phyloP scores from a whole-genome alignment of 2,329 filamentous ascomycete species.

The Phialophora macrospora region DNA sequence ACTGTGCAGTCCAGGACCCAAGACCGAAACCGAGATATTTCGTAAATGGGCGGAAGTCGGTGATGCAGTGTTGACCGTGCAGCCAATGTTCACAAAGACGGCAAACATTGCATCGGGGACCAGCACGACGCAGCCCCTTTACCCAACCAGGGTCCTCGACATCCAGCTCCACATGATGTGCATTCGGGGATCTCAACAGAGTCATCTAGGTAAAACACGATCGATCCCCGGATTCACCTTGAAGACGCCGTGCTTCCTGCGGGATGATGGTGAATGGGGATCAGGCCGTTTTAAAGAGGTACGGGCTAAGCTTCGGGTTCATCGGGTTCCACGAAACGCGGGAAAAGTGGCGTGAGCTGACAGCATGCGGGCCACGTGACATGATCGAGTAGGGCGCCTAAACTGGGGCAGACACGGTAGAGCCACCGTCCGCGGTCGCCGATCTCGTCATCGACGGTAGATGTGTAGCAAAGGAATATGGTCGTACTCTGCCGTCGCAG shows the following conservation, averaged over 20 bases:
- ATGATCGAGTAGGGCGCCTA: too few species aligned
- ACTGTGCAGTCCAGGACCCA: not conserved
- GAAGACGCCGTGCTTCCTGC: not conserved
- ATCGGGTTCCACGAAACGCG: conserved; percentile 15
- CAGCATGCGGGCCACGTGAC: not conserved
- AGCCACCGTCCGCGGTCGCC: too few species aligned
- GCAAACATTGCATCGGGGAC: conserved; percentile 17
- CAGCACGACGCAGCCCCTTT: not conserved
- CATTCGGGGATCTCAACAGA: conserved; percentile 16
- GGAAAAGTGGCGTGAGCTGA: conserved; percentile 1
- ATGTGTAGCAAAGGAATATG: not conserved
- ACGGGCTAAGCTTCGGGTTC: conserved; percentile 15
- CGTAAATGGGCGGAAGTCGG: not conserved
- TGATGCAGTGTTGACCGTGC: not conserved
- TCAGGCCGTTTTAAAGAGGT: not conserved
- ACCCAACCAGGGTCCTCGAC: not conserved
- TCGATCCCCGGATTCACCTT: not conserved
- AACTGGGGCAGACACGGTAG: not conserved
- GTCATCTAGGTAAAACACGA: conserved; percentile 6
- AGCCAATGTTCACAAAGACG: not conserved
- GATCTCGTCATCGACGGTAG: not conserved
- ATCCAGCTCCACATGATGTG: conserved; percentile 10
- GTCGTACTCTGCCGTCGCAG: not conserved
- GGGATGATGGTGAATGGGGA: not conserved
- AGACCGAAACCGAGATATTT: not conserved